A percentile compares a stretch with the other conserved stretches of the same genome.
Conservation (phyloP, 2,329 filamentous ascomycete species). For the Fusarium avenaceum region DNA sequence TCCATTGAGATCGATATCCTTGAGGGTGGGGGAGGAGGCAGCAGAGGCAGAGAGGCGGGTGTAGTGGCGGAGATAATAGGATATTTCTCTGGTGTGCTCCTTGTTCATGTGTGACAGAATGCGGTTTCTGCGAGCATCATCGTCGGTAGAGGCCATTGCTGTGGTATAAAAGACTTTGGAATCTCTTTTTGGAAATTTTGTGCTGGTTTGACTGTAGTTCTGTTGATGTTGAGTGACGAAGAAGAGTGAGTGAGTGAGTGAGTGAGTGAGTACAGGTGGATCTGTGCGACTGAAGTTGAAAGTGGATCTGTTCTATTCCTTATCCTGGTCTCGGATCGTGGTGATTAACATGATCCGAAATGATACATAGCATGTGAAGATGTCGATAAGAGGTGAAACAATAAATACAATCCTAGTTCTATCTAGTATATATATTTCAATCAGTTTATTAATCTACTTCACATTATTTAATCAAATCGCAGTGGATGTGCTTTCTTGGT, state of each 20-base stretch:
- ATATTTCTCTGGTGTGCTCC: conserved; percentile 81
- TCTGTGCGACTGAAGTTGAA: conserved; percentile 32
- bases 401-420: too few species aligned
- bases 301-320: conserved; percentile 34
- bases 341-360: conserved; percentile 1
- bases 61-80: conserved; percentile 83
- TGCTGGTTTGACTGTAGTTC: neutral
- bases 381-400: neutral
- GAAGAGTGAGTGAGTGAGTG: neutral
- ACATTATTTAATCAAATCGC: too few species aligned
- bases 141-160: conserved; percentile 48
- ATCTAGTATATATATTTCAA: too few species aligned
- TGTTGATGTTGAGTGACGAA: conserved; percentile 6
- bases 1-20: conserved; percentile 73
- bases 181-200: neutral
- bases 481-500: too few species aligned
- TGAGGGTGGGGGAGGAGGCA: conserved; percentile 71
- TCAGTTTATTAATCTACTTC: too few species aligned
- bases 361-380: conserved; percentile 15
- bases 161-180: rapidly evolving
- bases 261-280: neutral
- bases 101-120: conserved; percentile 86
- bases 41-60: conserved; percentile 67
- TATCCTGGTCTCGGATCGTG: neutral
- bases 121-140: conserved; percentile 52